Base-by-base conservation (phyloP, 495 filamentous ascomycete species). In the Podospora pseudocomata region DNA sequence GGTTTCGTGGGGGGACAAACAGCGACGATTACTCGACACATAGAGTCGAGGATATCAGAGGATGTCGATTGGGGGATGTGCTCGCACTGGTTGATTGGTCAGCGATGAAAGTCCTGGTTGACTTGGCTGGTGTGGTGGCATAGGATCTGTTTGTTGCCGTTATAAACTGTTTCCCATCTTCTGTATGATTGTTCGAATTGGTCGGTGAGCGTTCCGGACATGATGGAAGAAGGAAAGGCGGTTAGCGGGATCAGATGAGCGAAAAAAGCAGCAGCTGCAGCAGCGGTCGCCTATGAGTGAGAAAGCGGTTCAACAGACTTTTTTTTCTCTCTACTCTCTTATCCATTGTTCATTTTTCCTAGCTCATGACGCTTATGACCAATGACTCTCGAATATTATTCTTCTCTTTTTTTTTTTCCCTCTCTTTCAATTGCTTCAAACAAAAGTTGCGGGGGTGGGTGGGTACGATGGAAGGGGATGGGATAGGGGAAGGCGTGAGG, bases 331-430 rank as follows among this genome's bases (percentile, higher is more conserved):
- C 26, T 66, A 63, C 63, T 27, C 26, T 60, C 49, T 69, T 15
- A 55, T 61, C 53, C 69, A 53, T 63, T 62, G 39, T 68, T 68
- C n/a, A 16, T 32, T 60, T 73, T 71, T 69, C 68, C 57, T 66
- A 56, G 56, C 44, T 77, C 26, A 75, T 63, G 72, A 74, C 66
- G 68, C 32, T 81, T 73, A 80, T 75, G 78, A 80, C 76, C 75
- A 71, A 73, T 72, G 66, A 71, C 27, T 66, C 58, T 60, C 28
- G n/a, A 58, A 20, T 67, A 62, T 32, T 64, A 30, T 74, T 72
- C 78, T 77, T 66, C 73, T 73, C 72, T 68, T 78, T 77, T 72
- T 32, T 32, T 18, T 49, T 49, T n/a, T n/a, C n/a, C n/a, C 15
- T 49, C 9, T 11, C 39, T 49, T 49, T 23, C 23, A 23, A 23